phyloP scores from a whole-genome alignment of 768 basidiomycete genomes.

The Hericium erinaceus region DNA sequence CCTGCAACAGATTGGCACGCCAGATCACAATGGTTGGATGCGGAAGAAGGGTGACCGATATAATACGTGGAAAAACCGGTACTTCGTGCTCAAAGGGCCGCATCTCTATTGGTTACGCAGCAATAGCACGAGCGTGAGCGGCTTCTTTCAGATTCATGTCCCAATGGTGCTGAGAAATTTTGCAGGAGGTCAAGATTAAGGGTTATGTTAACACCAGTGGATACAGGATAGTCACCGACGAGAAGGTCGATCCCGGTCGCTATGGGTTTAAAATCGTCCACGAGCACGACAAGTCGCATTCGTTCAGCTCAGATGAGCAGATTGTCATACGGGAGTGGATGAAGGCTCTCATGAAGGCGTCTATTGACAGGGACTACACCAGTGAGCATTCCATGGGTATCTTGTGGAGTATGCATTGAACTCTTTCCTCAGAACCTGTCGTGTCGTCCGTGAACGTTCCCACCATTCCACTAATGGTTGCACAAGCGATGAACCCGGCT shows the following conservation, averaged over 20 bases:
- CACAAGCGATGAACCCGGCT: constrained; percentile 93
- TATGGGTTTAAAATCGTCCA: constrained; percentile 96
- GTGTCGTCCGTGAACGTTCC: constrained; percentile 95
- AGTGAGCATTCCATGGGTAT: constrained; percentile 38
- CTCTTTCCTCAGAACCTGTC: constrained; percentile 58
- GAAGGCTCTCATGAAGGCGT: constrained; percentile 99
- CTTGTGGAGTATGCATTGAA: background rate
- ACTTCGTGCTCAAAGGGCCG: constrained; percentile 86
- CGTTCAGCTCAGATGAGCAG: constrained; percentile 89
- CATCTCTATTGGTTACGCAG: constrained; percentile 84
- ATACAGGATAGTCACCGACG: constrained; percentile 89
- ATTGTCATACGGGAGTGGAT: constrained; percentile 89
- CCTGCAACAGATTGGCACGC: constrained; percentile 81
- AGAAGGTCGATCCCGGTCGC: constrained; percentile 82
- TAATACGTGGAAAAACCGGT: constrained; percentile 86
- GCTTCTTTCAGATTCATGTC: background rate
- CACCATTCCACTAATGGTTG: constrained; percentile 89
- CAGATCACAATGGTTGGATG: constrained; percentile 92
- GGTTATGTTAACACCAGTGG: constrained; percentile 90
- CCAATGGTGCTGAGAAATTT: background rate
- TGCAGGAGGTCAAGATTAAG: constrained; percentile 87
- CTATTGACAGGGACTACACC: constrained; percentile 87
- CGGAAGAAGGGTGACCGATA: constrained; percentile 92
- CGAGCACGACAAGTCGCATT: constrained; percentile 79
- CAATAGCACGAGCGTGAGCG: constrained; percentile 44